These are phyloP conservation scores for Ophiorrhiza pumila DNA, from an alignment of 257 asterid genomes.

Conservation along the genomic window DNA sequence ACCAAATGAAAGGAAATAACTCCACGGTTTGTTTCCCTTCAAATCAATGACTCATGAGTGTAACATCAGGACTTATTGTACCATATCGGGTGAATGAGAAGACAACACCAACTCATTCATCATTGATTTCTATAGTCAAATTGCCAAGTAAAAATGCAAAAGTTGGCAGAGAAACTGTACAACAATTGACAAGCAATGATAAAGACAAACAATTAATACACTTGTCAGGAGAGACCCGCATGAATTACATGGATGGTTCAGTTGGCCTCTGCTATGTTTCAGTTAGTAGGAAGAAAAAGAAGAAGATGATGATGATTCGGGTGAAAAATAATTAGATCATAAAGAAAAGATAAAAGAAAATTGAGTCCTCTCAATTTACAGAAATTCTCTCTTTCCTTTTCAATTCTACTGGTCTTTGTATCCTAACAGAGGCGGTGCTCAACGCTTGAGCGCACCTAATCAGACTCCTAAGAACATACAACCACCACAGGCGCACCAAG, in stretches of 20 bases:
- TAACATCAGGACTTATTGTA: no score
- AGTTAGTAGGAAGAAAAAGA: constrained; percentile 11
- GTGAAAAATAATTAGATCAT: constrained; percentile 13
- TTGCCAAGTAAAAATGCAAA: no score
- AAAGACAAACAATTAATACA: neutral
- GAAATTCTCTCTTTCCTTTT: constrained; percentile 20
- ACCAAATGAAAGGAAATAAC: no score
- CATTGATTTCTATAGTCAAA: neutral
- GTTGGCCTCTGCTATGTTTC: constrained; percentile 5
- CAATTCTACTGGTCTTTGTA: constrained; percentile 19
- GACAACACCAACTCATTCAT: neutral
- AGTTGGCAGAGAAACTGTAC: neutral
- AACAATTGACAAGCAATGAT: neutral
- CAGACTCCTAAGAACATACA: constrained; percentile 12
- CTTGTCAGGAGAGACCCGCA: neutral
- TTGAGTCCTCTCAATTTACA: constrained; percentile 52
- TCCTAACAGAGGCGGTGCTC: constrained; percentile 27
- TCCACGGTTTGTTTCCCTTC: no score
- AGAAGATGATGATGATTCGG: constrained; percentile 6
- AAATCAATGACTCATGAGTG: no score
- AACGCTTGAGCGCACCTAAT: constrained; percentile 27
- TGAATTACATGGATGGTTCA: neutral
- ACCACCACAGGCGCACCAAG: constrained; percentile 13
- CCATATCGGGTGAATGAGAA: no score
- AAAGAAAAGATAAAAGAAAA: constrained; percentile 21